Evolutionary conservation across 108 stramenopile species (phyloP).

Genomic region (Schizochytrium sp.): DNA sequence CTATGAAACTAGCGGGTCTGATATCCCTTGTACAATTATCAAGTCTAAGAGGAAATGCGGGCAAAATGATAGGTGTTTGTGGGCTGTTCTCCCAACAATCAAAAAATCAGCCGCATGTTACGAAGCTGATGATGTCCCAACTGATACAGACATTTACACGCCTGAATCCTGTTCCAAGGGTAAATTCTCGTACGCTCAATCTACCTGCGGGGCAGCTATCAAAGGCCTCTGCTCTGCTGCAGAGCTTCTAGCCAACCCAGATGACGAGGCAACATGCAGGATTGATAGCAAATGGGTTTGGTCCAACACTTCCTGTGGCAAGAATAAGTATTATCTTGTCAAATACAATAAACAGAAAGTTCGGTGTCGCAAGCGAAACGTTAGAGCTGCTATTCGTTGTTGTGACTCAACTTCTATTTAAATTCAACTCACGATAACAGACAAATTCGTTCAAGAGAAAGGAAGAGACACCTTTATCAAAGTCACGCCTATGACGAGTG

Average conservation of each 20-base stretch:
- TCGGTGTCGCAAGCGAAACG: not conserved
- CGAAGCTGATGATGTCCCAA: not conserved
- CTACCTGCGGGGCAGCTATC: not conserved
- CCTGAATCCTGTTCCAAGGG: not conserved
- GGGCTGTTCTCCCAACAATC: not conserved
- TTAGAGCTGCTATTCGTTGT: not conserved
- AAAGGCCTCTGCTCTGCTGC: not conserved
- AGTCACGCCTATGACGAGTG: too few relatives aligned
- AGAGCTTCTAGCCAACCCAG: not conserved
- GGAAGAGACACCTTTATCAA: too few relatives aligned
- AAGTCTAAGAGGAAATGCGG: not conserved
- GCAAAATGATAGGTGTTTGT: not conserved
- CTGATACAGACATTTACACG: not conserved
- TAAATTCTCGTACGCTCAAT: not conserved
- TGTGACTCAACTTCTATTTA: not conserved
- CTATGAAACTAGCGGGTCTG: not conserved
- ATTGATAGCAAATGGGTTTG: not conserved
- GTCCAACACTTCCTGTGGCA: not conserved
- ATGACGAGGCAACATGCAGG: not conserved
- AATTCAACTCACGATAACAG: too few relatives aligned
- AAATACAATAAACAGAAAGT: not conserved
- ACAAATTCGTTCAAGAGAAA: too few relatives aligned
- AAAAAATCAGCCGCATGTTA: not conserved
- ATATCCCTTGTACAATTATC: not conserved
- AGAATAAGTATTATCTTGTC: slow-evolving; percentile 13